Percentiles rank a stretch among this genome's conserved stretches.
Conservation (phyloP, 768 basidiomycete species). For the Lyophyllum atratum region DNA sequence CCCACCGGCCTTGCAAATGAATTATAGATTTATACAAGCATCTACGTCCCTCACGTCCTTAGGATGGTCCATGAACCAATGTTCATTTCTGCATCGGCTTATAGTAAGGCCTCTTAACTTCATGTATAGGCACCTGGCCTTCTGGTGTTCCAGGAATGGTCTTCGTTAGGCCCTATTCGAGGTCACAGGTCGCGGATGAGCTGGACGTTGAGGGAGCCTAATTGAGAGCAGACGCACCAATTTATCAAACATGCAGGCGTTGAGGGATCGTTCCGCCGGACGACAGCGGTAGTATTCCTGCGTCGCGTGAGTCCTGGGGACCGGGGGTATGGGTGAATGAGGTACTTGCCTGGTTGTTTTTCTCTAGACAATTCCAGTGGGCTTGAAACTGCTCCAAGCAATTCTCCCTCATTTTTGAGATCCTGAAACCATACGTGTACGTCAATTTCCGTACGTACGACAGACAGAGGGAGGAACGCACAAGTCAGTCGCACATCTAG, state of each 20-base stretch:
- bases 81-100: conserved; percentile 79
- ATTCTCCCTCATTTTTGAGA: conserved; percentile 91
- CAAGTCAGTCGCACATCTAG: conserved; percentile 93
- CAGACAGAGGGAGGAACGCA: conserved; percentile 42
- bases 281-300: conserved; percentile 92
- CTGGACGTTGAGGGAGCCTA: not conserved
- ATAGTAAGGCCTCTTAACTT: conserved; percentile 83
- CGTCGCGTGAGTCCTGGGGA: not conserved
- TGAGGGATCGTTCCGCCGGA: conserved; percentile 83
- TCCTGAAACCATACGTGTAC: conserved; percentile 47
- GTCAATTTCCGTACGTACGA: not conserved
- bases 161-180: conserved; percentile 82
- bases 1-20: not conserved
- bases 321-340: not conserved
- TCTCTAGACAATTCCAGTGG: conserved; percentile 94
- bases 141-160: conserved; percentile 87
- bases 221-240: conserved; percentile 57
- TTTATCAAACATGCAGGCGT: conserved; percentile 96
- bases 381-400: conserved; percentile 84
- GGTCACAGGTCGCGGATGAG: not conserved
- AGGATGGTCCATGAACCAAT: conserved; percentile 1
- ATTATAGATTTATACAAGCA: conserved; percentile 17
- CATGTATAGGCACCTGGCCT: conserved; percentile 84
- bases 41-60: conserved; percentile 8
- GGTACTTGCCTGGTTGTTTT: conserved; percentile 84